These are phyloP conservation scores for Coelastrella sp. DNA, from an alignment of 139 green algal species.

Conservation along the genomic window DNA sequence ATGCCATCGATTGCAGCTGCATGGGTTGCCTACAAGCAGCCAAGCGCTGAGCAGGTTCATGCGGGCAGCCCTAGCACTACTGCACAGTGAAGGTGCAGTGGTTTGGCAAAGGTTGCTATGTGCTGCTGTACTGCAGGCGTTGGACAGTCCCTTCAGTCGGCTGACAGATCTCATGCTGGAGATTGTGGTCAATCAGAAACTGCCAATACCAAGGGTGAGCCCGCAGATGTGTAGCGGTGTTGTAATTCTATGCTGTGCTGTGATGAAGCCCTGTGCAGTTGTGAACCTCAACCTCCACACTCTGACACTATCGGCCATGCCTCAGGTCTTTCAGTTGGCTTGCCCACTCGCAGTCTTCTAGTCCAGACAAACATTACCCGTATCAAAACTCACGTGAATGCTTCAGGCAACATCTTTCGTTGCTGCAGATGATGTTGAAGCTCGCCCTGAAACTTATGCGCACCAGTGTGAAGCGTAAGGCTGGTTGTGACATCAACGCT, in stretches of 20 bases:
- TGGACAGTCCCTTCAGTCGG: slow-evolving; percentile 93
- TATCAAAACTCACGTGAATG: no score
- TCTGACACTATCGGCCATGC: no score
- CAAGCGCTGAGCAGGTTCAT: no score
- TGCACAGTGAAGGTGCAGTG: background rate
- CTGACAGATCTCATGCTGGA: slow-evolving; percentile 94
- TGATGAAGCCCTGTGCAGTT: no score
- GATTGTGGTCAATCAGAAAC: slow-evolving; percentile 83
- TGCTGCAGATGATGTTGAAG: slow-evolving; percentile 53
- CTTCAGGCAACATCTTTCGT: background rate
- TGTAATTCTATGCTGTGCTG: background rate
- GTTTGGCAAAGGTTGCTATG: background rate
- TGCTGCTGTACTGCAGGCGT: slow-evolving; percentile 66
- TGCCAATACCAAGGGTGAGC: slow-evolving; percentile 69
- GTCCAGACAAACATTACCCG: no score
- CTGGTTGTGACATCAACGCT: slow-evolving; percentile 87
- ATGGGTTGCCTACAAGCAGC: no score
- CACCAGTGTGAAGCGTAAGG: slow-evolving; percentile 78
- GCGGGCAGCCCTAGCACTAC: no score
- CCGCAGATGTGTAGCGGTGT: background rate
- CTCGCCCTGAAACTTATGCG: slow-evolving; percentile 83
- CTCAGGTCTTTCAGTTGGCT: no score
- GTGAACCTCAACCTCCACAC: no score
- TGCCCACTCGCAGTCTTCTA: no score
- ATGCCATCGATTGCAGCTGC: no score